Percentiles rank a stretch among this genome's conserved stretches.
Evolutionary conservation across 1,284 basidiomycete genomes (phyloP).

Genomic region (Inonotus obliquus): DNA sequence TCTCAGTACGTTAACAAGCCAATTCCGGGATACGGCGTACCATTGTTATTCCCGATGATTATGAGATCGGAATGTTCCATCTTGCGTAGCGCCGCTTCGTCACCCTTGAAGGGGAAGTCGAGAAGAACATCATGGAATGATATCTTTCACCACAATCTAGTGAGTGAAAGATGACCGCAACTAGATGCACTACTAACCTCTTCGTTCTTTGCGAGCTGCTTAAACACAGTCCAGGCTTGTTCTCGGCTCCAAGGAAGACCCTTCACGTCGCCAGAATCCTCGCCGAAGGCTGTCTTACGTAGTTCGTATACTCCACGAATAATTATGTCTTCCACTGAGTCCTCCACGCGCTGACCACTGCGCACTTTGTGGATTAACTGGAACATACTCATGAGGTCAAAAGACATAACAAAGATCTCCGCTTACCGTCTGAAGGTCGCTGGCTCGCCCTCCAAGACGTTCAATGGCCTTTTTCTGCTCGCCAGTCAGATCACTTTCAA

Average conservation of each 20-base stretch:
- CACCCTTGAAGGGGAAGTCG: slow-evolving; percentile 89
- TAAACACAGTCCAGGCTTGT: slow-evolving; percentile 87
- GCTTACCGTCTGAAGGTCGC: slow-evolving; percentile 77
- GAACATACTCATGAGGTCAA: background rate
- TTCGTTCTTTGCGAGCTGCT: slow-evolving; percentile 60
- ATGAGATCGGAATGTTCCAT: slow-evolving; percentile 93
- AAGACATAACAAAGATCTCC: background rate
- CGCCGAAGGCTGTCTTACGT: slow-evolving; percentile 89
- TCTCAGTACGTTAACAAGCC: background rate
- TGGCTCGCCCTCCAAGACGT: slow-evolving; percentile 82
- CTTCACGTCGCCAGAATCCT: slow-evolving; percentile 85
- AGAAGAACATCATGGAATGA: slow-evolving; percentile 81
- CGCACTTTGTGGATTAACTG: slow-evolving; percentile 84
- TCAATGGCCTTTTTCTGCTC: slow-evolving; percentile 57
- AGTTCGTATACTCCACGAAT: slow-evolving; percentile 76
- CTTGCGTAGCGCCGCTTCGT: slow-evolving; percentile 75
- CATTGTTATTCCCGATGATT: slow-evolving; percentile 71
- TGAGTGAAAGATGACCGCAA: background rate
- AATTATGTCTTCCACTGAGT: slow-evolving; percentile 89
- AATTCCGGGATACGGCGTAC: slow-evolving; percentile 31
- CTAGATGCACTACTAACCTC: slow-evolving; percentile 47
- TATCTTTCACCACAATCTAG: slow-evolving; percentile 39
- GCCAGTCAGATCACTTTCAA: slow-evolving; percentile 45
- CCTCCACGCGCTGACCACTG: slow-evolving; percentile 66
- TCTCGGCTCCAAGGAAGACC: slow-evolving; percentile 78